Conservation (phyloP, 495 filamentous ascomycete species). For the Penicillium ucsense region DNA sequence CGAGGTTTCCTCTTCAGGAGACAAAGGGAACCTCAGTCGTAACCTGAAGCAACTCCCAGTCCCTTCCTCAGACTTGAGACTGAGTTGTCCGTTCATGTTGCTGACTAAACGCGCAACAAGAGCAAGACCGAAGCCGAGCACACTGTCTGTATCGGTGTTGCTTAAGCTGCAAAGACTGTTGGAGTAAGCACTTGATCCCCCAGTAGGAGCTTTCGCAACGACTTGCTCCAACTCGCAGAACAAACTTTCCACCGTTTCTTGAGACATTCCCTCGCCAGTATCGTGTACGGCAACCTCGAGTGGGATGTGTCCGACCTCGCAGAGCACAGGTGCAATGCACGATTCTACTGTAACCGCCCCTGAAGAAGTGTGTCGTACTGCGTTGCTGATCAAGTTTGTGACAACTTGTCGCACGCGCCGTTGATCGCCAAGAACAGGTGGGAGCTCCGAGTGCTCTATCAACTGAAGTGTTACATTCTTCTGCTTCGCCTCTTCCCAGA, state of each 20-base stretch:
- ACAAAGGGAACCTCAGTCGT: conserved; percentile 21
- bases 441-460: conserved; percentile 59
- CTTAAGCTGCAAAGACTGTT: background rate
- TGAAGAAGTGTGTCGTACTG: conserved; percentile 61
- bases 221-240: conserved; percentile 86
- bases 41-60: conserved; percentile 68
- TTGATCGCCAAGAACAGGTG: conserved; percentile 75
- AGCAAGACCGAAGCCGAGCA: conserved; percentile 72
- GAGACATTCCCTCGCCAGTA: conserved; percentile 69
- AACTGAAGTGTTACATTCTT: conserved; percentile 63
- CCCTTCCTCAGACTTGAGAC: conserved; percentile 74
- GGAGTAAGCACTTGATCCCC: conserved; percentile 10
- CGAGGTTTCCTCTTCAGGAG: background rate
- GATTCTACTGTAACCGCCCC: conserved; percentile 65
- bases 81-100: conserved; percentile 81
- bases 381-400: conserved; percentile 73
- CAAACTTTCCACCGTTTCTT: conserved; percentile 61
- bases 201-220: conserved; percentile 43
- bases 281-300: conserved; percentile 70
- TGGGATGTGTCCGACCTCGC: conserved; percentile 36
- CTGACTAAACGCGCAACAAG: conserved; percentile 71
- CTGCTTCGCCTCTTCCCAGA: conserved; percentile 61
- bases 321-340: conserved; percentile 33
- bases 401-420: conserved; percentile 74
- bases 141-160: conserved; percentile 19